A percentile compares a stretch with the other conserved stretches of the same genome.
Evolutionary conservation across 768 basidiomycete genomes (phyloP).

Genomic region (Suillus lakei): DNA sequence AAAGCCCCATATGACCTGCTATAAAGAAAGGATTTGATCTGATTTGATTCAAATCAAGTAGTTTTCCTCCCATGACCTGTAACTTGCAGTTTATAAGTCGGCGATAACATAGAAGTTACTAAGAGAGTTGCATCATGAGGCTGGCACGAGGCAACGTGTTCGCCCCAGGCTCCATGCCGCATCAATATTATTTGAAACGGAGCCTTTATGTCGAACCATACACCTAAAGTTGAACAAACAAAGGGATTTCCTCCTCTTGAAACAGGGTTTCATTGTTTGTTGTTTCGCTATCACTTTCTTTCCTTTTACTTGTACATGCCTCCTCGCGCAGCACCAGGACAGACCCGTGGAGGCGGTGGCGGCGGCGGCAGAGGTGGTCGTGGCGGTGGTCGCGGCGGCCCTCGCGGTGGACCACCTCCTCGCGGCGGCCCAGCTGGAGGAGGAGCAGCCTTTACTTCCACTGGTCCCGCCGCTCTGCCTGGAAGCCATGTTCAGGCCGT

Average conservation of each 20-base stretch:
- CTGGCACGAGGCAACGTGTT: background rate
- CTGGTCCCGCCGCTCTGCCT: constrained; percentile 28
- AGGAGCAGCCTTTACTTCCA: constrained; percentile 34
- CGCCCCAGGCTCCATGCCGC: background rate
- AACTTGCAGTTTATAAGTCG: background rate
- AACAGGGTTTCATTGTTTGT: constrained; percentile 11
- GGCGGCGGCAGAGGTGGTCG: constrained; percentile 34
- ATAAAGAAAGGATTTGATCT: background rate
- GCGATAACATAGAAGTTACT: constrained; percentile 1
- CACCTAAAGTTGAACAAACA: constrained; percentile 4
- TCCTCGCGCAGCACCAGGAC: constrained; percentile 39
- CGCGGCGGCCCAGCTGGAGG: constrained; percentile 20
- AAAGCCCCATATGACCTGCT: background rate
- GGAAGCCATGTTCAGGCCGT: constrained; percentile 51
- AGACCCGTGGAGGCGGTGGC: constrained; percentile 38
- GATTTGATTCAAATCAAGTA: background rate
- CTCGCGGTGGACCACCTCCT: constrained; percentile 17
- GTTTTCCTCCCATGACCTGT: background rate
- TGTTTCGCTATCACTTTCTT: background rate
- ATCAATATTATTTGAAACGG: constrained; percentile 5
- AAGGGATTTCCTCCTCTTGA: background rate
- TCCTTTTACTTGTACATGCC: constrained; percentile 38
- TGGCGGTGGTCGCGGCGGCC: constrained; percentile 23
- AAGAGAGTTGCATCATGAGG: background rate
- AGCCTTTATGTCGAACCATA: background rate